Conservation (phyloP, 768 basidiomycete species). For the Auricularia sp. region DNA sequence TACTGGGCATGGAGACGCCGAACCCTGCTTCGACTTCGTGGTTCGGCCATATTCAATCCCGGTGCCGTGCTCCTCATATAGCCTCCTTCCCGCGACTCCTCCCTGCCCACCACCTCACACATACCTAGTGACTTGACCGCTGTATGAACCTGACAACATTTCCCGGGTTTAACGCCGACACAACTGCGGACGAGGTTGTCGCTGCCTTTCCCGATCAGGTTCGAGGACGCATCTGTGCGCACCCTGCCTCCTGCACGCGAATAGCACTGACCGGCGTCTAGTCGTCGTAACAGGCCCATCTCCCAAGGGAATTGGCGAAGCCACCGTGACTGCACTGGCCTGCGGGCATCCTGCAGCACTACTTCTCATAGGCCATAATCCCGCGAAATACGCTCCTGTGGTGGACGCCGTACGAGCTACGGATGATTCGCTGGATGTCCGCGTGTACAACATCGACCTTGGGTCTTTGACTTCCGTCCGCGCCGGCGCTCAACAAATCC, state of each 20-base stretch:
- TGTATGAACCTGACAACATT: too few relatives aligned
- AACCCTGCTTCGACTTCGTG: too few relatives aligned
- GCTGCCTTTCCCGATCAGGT: background rate
- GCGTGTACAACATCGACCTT: background rate
- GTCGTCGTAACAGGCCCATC: background rate
- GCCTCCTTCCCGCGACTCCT: too few relatives aligned
- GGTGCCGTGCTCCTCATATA: too few relatives aligned
- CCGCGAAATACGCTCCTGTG: background rate
- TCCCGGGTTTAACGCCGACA: background rate
- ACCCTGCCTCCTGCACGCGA: too few relatives aligned
- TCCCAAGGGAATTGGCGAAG: background rate
- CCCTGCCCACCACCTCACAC: too few relatives aligned
- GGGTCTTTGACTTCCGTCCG: background rate
- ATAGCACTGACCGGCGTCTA: background rate
- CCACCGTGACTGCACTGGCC: background rate
- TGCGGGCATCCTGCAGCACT: background rate
- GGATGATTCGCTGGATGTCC: background rate
- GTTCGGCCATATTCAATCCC: too few relatives aligned
- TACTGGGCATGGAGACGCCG: too few relatives aligned
- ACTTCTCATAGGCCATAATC: background rate
- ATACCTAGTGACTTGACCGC: too few relatives aligned
- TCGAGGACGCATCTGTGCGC: background rate
- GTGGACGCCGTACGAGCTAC: background rate
- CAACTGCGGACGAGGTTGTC: background rate
- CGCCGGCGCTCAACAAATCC: background rate